Evolutionary conservation across 2,329 filamentous ascomycete species (phyloP), one percentile per base, ranked within the genome.

Genomic region (Blastomyces percursus): DNA sequence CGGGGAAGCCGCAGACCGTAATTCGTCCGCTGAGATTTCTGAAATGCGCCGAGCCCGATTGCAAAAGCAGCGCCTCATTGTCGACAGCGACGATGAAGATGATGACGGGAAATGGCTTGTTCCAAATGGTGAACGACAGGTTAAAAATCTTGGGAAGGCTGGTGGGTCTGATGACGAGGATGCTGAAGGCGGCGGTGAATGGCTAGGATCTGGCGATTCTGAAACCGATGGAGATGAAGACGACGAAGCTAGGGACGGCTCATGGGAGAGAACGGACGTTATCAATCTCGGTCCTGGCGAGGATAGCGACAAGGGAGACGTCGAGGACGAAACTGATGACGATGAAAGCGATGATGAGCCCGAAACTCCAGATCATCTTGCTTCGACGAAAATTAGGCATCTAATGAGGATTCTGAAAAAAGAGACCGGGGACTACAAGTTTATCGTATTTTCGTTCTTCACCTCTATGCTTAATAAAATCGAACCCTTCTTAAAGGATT

Each of bases 381-480:
- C 75, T 1, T 99, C 94, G 0, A 93, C 94, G 69, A 99, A 99
- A 78, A 95, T 99, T 70, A 86, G 88, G 54, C 86, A 94, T 69
- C 82, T 97, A 24, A 83, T 96, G 71, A 81, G 85, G 64, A 89
- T 99, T 60, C 83, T 99, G 9, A 83, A 86, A 66, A 84, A 84
- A 54, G 94, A 99, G 74, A 86, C 86, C 0, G 79, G 82, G 1
- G 81, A 91, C 64, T 90, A 96, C 81, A 99, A 99, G 73, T 96
- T 96, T 72, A 99, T 99, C 70, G 91, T 99, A 66, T 99, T 99
- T 77, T 96, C 91, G 1, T 91, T 97, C 70, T 99, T 99, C 77
- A 99, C 94, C 0, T 94, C 91, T 0, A 99, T 99, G 94, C 85
- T 99, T 55, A 90, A 97, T 77, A 86, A 97, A 35, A 86, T 99